Evolutionary conservation across 305 asterid genomes (phyloP).

Genomic region (Fraxinus velutina): DNA sequence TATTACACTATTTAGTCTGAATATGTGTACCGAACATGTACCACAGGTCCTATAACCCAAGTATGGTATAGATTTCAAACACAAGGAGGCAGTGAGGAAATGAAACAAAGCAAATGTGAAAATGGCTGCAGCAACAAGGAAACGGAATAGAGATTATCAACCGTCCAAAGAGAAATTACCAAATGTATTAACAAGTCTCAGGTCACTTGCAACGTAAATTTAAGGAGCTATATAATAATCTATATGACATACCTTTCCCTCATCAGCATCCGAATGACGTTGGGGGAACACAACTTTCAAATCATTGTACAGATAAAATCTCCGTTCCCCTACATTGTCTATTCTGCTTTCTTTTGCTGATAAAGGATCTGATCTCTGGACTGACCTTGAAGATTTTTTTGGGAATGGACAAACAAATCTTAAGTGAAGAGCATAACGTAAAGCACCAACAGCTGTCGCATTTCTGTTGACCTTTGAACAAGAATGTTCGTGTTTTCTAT

Average conservation of each 20-base stretch:
- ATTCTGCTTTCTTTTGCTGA: conserved; percentile 21
- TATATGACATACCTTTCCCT: conserved; percentile 61
- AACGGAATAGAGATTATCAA: background rate
- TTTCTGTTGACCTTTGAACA: conserved; percentile 40
- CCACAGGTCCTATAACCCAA: background rate
- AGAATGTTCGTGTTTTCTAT: conserved; percentile 33
- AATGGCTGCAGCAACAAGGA: background rate
- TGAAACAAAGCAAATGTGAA: background rate
- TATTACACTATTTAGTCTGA: background rate
- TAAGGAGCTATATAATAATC: background rate
- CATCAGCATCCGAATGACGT: conserved; percentile 81
- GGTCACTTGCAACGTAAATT: background rate
- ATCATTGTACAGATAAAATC: conserved; percentile 70
- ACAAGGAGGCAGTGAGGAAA: background rate
- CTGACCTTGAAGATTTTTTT: conserved; percentile 38
- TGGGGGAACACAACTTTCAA: conserved; percentile 82
- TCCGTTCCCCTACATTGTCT: conserved; percentile 35
- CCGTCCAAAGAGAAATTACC: background rate
- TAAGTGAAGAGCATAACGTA: conserved; percentile 75
- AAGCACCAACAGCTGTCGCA: conserved; percentile 42
- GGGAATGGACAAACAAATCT: conserved; percentile 52
- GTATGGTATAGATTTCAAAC: background rate
- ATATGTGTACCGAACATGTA: background rate
- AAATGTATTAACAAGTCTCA: background rate
- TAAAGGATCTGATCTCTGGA: conserved; percentile 27